Evolutionary conservation across 1,284 basidiomycete species (phyloP), one percentile per base, ranked within the genome.

Genomic region (Pterulicium gracile): DNA sequence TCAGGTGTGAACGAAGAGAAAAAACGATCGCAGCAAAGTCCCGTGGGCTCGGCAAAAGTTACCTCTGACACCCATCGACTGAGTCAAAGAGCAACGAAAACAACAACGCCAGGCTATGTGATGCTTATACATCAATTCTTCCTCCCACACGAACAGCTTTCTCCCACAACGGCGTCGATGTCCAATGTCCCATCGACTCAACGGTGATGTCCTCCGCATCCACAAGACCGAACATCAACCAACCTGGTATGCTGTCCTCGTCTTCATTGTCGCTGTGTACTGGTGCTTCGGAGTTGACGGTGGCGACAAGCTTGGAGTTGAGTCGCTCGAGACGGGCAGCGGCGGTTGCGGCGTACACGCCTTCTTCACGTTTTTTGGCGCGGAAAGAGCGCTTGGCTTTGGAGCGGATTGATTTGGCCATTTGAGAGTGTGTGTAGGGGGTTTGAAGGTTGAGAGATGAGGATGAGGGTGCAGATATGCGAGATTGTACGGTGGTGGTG

Each of bases 341-440:
- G 53, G 92, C 84, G 1, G 79, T 73, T 1, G 81, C 88, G 46
- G 89, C 88, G 61, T 92, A 97, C 53, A 88, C 79, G 43, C 85
- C 81, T 46, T 79, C 72, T 59, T 81, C 74, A 50, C 95, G 83
- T 68, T 96, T 97, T 58, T 87, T 84, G 13, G 82, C 74, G 52
- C 94, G 80, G 59, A 82, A 88, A 24, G 80, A 71, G 45, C 91
- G 83, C 67, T 96, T 96, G 51, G 79, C 74, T 69, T 93, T 95
- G 15, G 90, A 89, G 59, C 93, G 79, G 45, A 86, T 77, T 36
- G 90, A 93, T 72, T 97, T 98, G 49, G 89, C 93, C 94, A 97
- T 95, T 36, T 54, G 60, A 50, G 51, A n/a, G 19, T 34, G 45
- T 50, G 42, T 13, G 50, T 43, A 44, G 42, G 49, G 45, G 39